Conservation (phyloP, 352 stramenopile genomes). For the Phytophthora syringae region DNA sequence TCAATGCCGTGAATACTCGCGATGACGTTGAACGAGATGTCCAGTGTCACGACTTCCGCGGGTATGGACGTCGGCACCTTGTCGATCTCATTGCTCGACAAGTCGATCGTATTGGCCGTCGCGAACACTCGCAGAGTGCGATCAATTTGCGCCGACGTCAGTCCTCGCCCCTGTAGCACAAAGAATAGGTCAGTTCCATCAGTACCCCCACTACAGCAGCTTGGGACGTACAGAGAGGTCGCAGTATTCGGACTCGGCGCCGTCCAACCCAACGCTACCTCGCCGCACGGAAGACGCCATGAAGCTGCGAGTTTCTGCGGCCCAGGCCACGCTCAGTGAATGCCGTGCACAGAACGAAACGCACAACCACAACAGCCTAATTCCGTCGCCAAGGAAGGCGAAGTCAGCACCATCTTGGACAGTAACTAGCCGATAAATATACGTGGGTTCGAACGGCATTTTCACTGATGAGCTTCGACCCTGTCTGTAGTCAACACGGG, state of each 20-base stretch:
- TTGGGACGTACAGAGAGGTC: conserved; percentile 60
- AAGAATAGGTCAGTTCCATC: conserved; percentile 14
- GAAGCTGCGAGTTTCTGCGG: background rate
- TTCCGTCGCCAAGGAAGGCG: conserved; percentile 4
- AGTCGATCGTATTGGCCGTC: conserved; percentile 63
- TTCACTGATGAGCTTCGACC: too few relatives aligned
- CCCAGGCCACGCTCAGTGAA: conserved; percentile 3
- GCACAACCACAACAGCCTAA: conserved; percentile 17
- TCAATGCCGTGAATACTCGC: conserved; percentile 53
- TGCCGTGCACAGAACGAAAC: conserved; percentile 10
- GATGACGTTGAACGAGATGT: conserved; percentile 79
- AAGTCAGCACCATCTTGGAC: background rate
- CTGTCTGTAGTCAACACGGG: too few relatives aligned
- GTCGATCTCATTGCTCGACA: conserved; percentile 83
- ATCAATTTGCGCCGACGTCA: conserved; percentile 64
- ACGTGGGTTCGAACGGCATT: background rate
- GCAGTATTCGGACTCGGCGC: conserved; percentile 63
- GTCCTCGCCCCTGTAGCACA: conserved; percentile 47
- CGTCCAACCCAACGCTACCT: conserved; percentile 60
- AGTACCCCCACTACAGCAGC: background rate
- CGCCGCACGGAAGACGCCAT: conserved; percentile 38
- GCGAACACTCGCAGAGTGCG: conserved; percentile 73
- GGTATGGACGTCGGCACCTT: conserved; percentile 60
- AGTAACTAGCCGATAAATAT: conserved; percentile 12
- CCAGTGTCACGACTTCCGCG: conserved; percentile 49